Evolutionary conservation across 495 filamentous ascomycete species (phyloP).

Genomic region (Aspergillus hancockii): DNA sequence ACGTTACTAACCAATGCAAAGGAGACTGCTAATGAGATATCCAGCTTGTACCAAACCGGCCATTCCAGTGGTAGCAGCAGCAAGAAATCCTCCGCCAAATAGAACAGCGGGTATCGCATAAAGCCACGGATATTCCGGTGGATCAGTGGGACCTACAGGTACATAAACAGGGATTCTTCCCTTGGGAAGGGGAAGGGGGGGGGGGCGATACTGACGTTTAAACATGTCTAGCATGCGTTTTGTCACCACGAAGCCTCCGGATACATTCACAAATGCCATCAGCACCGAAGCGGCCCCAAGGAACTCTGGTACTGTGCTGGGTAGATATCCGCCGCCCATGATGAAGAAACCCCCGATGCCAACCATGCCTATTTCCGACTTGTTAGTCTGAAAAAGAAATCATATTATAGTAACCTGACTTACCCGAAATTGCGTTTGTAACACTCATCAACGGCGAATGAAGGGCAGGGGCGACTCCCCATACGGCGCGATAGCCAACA

Average conservation of each 20-base stretch:
- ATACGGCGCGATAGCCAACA: constrained; percentile 79
- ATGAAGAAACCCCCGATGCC: constrained; percentile 81
- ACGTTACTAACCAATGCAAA: constrained; percentile 59
- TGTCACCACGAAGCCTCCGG: constrained; percentile 80
- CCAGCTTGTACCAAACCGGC: constrained; percentile 79
- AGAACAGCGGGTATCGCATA: constrained; percentile 72
- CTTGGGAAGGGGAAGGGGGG: too few species aligned
- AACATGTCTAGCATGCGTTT: constrained; percentile 95
- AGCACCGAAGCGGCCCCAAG: constrained; percentile 78
- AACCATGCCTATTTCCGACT: constrained; percentile 59
- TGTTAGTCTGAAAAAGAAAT: not conserved
- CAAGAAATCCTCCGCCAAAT: constrained; percentile 75
- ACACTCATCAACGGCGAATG: constrained; percentile 85
- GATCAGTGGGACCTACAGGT: constrained; percentile 63
- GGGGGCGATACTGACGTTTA: constrained; percentile 55
- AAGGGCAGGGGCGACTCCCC: constrained; percentile 74
- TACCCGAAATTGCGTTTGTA: constrained; percentile 80
- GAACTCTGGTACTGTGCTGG: constrained; percentile 71
- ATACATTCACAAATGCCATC: constrained; percentile 78
- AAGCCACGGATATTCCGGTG: constrained; percentile 80
- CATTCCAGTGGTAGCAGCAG: constrained; percentile 73
- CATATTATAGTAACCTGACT: not conserved
- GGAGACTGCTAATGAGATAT: constrained; percentile 73
- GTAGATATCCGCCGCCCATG: constrained; percentile 72
- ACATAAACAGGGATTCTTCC: constrained; percentile 20